Base-by-base conservation (phyloP, 345 rosid species). In the Citrus cavaleriei region DNA sequence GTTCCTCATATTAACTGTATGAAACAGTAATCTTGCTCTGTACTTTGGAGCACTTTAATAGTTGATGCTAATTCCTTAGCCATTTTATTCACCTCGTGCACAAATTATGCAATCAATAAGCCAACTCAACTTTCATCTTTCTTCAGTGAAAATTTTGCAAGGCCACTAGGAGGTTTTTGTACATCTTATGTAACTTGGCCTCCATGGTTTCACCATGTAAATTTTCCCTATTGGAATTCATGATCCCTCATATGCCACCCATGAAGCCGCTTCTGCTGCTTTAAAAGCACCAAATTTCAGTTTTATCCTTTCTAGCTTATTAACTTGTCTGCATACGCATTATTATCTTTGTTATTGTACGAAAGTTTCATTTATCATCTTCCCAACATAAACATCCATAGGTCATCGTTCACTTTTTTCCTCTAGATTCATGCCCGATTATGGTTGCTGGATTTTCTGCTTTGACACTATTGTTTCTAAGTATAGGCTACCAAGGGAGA, bases 401-500 rank as follows among this genome's bases (percentile, higher is more conserved):
- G 49, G 49, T 42, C 49, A 10, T 42, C 2, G 49, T 42, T 42
- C 49, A 42, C 14, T 10, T 42, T 42, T 42, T 42, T 3, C 49
- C 68, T 64, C 1, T 27, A 27, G 27, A 27, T 27, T 27, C 27
- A 1, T 27, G 27, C 27, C 27, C 27, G 27, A 27, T 27, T 27
- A 27, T 27, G 27, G 27, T 27, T 27, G 27, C 27, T 27, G 27
- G 27, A 27, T 27, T 27, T 68, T 59, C 57, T 32, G 18, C 74
- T 75, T 57, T 73, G 66, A 77, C 51, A 34, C 75, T 54, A 35
- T 73, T 59, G 49, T 55, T 80, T 13, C 78, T 34, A 49, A 65
- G 60, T 83, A 60, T 87, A 92, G 99, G 93, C 64, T 87, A 83
- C 80, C 89, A 77, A 75, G 86, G 91, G 63, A 85, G 98, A 84